Evolutionary conservation across 768 basidiomycete species (phyloP).

Genomic region (Pleurotus citrinopileatus): DNA sequence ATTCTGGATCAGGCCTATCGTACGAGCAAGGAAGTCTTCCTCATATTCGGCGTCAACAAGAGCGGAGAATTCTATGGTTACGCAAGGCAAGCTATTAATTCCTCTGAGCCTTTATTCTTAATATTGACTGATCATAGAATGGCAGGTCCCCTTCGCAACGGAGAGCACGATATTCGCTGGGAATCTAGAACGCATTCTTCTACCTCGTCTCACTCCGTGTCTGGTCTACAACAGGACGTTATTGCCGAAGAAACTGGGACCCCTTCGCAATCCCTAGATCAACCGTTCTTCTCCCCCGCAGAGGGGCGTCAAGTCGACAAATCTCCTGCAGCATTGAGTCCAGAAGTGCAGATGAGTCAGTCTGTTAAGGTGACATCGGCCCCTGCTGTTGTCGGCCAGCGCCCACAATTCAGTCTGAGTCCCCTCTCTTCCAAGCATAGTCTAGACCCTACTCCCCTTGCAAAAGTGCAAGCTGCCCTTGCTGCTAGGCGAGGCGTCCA

Average conservation of each 20-base stretch:
- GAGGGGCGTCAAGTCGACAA: constrained; percentile 8
- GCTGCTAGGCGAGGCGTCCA: background rate
- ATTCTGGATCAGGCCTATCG: constrained; percentile 91
- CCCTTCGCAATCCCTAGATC: constrained; percentile 10
- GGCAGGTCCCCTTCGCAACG: constrained; percentile 58
- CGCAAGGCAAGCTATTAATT: constrained; percentile 53
- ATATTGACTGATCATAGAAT: constrained; percentile 45
- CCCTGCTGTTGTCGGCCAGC: constrained; percentile 48
- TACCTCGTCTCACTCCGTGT: constrained; percentile 22
- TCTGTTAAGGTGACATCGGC: constrained; percentile 35
- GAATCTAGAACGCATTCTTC: constrained; percentile 40
- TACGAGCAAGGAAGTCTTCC: constrained; percentile 83
- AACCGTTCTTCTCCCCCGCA: constrained; percentile 1
- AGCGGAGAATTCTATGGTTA: constrained; percentile 95
- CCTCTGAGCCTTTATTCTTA: background rate
- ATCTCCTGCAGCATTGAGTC: constrained; percentile 29
- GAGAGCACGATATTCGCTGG: constrained; percentile 56
- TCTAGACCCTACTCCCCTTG: constrained; percentile 23
- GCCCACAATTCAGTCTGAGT: constrained; percentile 26
- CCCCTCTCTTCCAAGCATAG: constrained; percentile 26
- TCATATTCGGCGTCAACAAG: constrained; percentile 92
- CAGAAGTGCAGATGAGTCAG: background rate
- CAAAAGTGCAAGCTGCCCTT: background rate
- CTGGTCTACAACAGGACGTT: constrained; percentile 12
- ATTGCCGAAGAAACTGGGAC: constrained; percentile 15